A percentile compares a stretch with the other conserved stretches of the same genome.
Evolutionary conservation across 2,329 filamentous ascomycete genomes (phyloP).

Genomic region (Trichophyton verrucosum): DNA sequence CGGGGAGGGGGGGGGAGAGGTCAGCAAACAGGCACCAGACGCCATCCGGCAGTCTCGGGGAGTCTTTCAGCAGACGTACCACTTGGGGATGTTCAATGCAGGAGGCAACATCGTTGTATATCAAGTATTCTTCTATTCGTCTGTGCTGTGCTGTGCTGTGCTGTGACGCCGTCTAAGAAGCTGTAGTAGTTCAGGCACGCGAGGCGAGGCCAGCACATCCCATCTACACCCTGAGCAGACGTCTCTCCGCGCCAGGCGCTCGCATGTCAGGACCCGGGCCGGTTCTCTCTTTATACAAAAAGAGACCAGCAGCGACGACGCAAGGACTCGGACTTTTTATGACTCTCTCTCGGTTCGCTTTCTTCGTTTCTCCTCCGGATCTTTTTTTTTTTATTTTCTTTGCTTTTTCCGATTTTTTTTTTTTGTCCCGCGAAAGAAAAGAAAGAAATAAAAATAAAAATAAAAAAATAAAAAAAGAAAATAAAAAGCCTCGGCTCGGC

Average conservation of each 20-base stretch:
- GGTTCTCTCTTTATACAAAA: neutral
- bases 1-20: too few relatives aligned
- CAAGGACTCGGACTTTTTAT: neutral
- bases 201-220: neutral
- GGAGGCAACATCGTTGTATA: conserved; percentile 23
- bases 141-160: neutral
- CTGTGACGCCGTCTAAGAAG: neutral
- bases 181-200: neutral
- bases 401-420: neutral
- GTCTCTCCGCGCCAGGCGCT: neutral
- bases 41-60: too few relatives aligned
- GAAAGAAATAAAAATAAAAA: neutral
- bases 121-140: too few relatives aligned
- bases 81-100: conserved; percentile 36
- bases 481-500: neutral
- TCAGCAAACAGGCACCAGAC: too few relatives aligned
- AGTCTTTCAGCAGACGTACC: conserved; percentile 18
- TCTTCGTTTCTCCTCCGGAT: neutral
- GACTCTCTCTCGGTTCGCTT: too few relatives aligned
- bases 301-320: neutral
- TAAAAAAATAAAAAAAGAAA: neutral
- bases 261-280: neutral
- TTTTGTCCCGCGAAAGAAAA: conserved; percentile 21
- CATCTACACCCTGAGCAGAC: neutral
- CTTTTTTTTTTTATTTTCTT: neutral